Evolutionary conservation across 148 eudicot species (phyloP), one percentile per base, ranked within the genome.

Genomic region (Silene uniflora): DNA sequence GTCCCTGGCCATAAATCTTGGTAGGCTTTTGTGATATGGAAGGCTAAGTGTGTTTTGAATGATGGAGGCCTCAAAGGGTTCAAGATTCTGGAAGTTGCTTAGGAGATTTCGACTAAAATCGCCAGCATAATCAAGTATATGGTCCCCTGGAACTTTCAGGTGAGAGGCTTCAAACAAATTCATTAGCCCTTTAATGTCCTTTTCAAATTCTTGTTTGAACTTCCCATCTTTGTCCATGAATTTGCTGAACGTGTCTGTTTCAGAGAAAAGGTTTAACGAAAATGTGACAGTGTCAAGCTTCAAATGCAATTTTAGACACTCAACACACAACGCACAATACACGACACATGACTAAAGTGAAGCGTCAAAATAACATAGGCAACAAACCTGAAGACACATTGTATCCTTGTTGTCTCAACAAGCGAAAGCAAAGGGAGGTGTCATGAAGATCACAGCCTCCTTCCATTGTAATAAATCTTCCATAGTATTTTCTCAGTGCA

Each of bases 91-190:
- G 10, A 49, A 73, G 75, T 24, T 17, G 44, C 22, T 16, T 24
- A 72, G 62, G 9, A n/a, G 72, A 3, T 19, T 21, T 17, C 4
- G 54, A 62, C 64, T 61, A 69, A 77, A 46, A 27, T 56, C 71
- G 22, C 59, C 81, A 3, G 89, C 93, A 70, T 83, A 79, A 44
- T 81, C 86, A 27, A 87, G 82, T 52, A 88, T 72, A 14, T 83
- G 58, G 80, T 91, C 97, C 64, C 84, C 93, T 67, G 81, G 77
- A 23, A 82, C 67, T 56, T 86, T 74, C 47, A 89, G 44, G 11
- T 85, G 86, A n/a, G 93, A 79, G 4, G 93, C 93, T 85, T 91
- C 91, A 75, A 78, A 85, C 19, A 89, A 79, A 35, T 83, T 84
- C 75, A 87, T 63, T 55, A 91, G 74, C 18, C 86, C 89, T 24